phyloP scores from a whole-genome alignment of 345 rosid species.

The Tarenaya hassleriana region DNA sequence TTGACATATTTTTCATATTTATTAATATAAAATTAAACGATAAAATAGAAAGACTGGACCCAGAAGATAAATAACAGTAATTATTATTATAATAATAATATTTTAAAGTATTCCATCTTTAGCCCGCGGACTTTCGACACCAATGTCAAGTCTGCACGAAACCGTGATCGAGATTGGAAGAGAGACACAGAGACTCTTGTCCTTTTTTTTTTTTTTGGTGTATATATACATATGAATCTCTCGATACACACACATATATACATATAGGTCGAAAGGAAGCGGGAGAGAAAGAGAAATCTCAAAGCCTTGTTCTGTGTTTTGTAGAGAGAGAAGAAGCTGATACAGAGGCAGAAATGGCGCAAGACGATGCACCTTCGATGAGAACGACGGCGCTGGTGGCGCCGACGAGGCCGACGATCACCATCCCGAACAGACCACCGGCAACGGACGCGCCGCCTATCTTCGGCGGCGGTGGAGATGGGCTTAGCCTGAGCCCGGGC shows the following conservation, averaged over 20 bases:
- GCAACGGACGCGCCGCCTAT: slow-evolving; percentile 44
- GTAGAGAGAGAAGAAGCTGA: too few relatives aligned
- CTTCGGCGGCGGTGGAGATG: slow-evolving; percentile 40
- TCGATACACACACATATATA: slow-evolving; percentile 1
- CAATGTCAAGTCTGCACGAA: slow-evolving; percentile 35
- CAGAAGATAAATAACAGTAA: slow-evolving; percentile 7
- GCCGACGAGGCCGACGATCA: slow-evolving; percentile 55
- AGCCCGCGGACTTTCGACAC: slow-evolving; percentile 25
- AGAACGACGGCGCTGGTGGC: slow-evolving; percentile 28
- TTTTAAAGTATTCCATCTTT: slow-evolving; percentile 16
- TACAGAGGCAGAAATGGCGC: slow-evolving; percentile 36
- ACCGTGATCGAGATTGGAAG: slow-evolving; percentile 15
- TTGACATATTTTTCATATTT: slow-evolving; percentile 20
- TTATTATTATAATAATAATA: background rate
- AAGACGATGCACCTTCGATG: slow-evolving; percentile 31
- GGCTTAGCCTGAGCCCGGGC: slow-evolving; percentile 70
- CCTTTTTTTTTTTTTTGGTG: too few relatives aligned
- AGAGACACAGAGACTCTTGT: slow-evolving; percentile 31
- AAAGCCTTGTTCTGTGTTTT: background rate
- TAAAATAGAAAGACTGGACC: slow-evolving; percentile 23
- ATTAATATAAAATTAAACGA: slow-evolving; percentile 12
- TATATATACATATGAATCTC: slow-evolving; percentile 1
- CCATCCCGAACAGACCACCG: slow-evolving; percentile 61
- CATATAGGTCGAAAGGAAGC: slow-evolving; percentile 8
- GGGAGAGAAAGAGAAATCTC: background rate